Evolutionary conservation across 2,329 filamentous ascomycete species (phyloP), one percentile per base, ranked within the genome.

Genomic region (Nothophaeocryptopus gaeumannii): DNA sequence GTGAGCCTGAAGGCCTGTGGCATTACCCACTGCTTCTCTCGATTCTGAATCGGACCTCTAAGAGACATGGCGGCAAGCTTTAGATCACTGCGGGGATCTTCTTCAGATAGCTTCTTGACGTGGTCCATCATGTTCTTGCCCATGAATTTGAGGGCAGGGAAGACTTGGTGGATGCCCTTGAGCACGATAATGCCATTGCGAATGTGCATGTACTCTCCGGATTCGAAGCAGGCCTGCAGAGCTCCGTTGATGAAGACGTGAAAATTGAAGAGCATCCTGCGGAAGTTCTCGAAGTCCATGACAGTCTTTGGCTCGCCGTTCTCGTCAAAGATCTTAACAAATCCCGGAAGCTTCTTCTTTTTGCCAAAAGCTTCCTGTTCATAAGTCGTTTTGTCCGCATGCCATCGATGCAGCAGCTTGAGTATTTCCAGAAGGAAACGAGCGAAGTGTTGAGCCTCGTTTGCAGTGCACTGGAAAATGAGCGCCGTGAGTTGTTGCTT

Each of bases 161-260:
- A 99, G 62, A 84, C 80, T 43, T 89, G 83, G 16, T 89, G 80
- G 40, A 96, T 78, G 9, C 82, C 80, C 66, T 93, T 95, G 51
- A 99, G 77, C 3, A 97, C 79, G 50, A 87, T 93, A 59, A 97
- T 95, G 38, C 90, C 89, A 67, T 99, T 99, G 47, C 92, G 85
- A 66, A 97, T 95, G 68, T 96, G 91, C 86, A 96, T 96, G 81
- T 93, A 99, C 70, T 97, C 92, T 30, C 82, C 84, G 26, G 86
- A 85, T 13, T 83, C 82, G 39, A 99, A 78, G 66, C 92, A 96
- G 33, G 80, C 80, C 66, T 90, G 91, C 47, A 99, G 75, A 2
- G 92, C 89, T 42, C 76, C 81, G 61, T 86, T 87, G 37, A 99
- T 74, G 56, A 87, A 83, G 61, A 86, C 84, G 69, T 99, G 95